phyloP scores from a whole-genome alignment of 1,284 basidiomycete species.

The Boletus albobrunnescens region DNA sequence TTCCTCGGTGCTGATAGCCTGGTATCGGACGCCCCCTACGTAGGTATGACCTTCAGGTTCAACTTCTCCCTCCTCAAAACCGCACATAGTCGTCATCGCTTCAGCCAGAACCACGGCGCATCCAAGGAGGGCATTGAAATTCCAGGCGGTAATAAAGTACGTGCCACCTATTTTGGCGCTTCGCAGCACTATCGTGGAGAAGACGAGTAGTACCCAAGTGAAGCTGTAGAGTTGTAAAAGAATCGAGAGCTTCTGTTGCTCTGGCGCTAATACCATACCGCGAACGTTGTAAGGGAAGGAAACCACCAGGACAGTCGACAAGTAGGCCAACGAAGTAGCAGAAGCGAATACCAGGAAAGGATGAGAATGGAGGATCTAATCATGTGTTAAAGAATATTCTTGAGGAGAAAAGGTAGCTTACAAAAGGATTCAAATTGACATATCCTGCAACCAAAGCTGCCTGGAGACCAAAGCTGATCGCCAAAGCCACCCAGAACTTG shows the following conservation, averaged over 20 bases:
- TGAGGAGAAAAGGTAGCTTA: constrained; percentile 35
- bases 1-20: constrained; percentile 22
- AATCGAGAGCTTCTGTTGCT: constrained; percentile 42
- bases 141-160: constrained; percentile 58
- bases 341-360: constrained; percentile 51
- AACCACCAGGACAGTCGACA: constrained; percentile 31
- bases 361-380: constrained; percentile 59
- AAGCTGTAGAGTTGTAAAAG: constrained; percentile 50
- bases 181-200: constrained; percentile 44
- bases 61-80: constrained; percentile 16
- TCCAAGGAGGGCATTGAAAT: constrained; percentile 47
- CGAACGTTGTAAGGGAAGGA: constrained; percentile 22
- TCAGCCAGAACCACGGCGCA: constrained; percentile 45
- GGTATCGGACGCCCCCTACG: constrained; percentile 23
- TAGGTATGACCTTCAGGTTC: constrained; percentile 9
- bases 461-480: constrained; percentile 45
- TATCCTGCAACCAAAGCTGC: constrained; percentile 47
- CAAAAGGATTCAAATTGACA: constrained; percentile 58
- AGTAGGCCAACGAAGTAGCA: constrained; percentile 46
- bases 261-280: constrained; percentile 19
- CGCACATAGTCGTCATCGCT: constrained; percentile 24
- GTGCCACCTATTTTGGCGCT: constrained; percentile 46
- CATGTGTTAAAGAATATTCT: constrained; percentile 3
- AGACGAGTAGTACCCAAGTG: constrained; percentile 55
- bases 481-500: constrained; percentile 59